Evolutionary conservation across 2,329 filamentous ascomycete genomes (phyloP), one percentile per base, ranked within the genome.

Genomic region (Venturia effusa): DNA sequence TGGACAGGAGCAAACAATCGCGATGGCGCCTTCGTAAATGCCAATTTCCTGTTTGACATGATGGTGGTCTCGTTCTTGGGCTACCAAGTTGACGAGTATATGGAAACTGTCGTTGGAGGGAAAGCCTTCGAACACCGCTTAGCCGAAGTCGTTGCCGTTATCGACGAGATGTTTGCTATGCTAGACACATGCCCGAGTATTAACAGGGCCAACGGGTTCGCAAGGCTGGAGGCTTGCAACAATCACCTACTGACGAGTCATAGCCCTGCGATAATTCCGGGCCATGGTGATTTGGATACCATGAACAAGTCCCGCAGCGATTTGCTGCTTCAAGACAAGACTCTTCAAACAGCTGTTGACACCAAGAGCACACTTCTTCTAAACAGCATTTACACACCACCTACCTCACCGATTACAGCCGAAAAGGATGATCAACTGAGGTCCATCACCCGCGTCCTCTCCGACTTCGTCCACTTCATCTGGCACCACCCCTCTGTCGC

Each of bases 81-180:
- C 59, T 71, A 68, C 32, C 70, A 72, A 45, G 66, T 68, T 15
- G 71, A 73, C 51, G 69, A 71, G 55, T 73, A 68, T 55, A 67
- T 73, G 62, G 68, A 70, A 41, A 57, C 69, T 30, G 64, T 68
- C 6, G 66, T 71, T 27, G 68, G 41, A 27, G 37, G 22, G 19
- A 61, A 24, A 37, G 24, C 22, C 17, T 59, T 15, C 22, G 32
- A 24, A 1, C 39, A 32, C 17, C 34, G n/a, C 2, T 11, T 63
- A 15, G n/a, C 24, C 22, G 41, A 59, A 34, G 37, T 59, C 30
- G 39, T 17, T 32, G 15, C 34, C 2, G 22, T 43, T 24, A 39
- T 60, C 30, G 57, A 39, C 30, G 57, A 60, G n/a, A 60, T 60
- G 30, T 39, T 43, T 19, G 22, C 10, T 13, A 54, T 13, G 22